Percentiles rank a stretch among this genome's conserved stretches.
Evolutionary conservation across 2,329 filamentous ascomycete species (phyloP).

Genomic region (Colletotrichum nymphaeae): DNA sequence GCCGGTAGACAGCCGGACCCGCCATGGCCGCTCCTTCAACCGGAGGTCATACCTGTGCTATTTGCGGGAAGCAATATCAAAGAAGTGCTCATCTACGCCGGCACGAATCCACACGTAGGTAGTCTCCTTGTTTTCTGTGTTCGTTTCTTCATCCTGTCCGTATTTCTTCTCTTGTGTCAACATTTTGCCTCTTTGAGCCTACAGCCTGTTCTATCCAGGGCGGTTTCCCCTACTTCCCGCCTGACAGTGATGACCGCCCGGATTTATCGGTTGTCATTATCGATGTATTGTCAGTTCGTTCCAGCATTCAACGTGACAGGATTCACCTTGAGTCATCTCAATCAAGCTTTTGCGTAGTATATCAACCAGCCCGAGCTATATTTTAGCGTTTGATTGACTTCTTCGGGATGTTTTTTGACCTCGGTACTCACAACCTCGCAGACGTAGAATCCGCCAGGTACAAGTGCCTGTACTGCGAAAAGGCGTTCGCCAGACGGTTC

Average conservation of each 20-base stretch:
- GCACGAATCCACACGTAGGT: conserved; percentile 43
- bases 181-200: background rate
- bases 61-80: conserved; percentile 42
- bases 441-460: conserved; percentile 32
- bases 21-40: conserved; percentile 13
- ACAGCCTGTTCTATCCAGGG: background rate
- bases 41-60: conserved; percentile 33
- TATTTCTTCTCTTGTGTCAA: background rate
- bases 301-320: background rate
- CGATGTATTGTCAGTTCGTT: background rate
- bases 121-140: background rate
- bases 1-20: background rate
- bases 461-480: conserved; percentile 37
- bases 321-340: background rate
- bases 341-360: background rate
- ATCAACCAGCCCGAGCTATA: background rate
- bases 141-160: background rate
- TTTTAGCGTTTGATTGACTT: background rate
- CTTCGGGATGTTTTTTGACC: too few species aligned
- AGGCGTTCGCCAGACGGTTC: conserved; percentile 38
- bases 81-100: conserved; percentile 42
- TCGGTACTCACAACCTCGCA: background rate
- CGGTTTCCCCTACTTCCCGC: background rate
- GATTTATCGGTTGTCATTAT: background rate
- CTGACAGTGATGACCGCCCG: background rate